Evolutionary conservation across 2,329 filamentous ascomycete species (phyloP), one percentile per base, ranked within the genome.

Genomic region (Colletotrichum falcatum): DNA sequence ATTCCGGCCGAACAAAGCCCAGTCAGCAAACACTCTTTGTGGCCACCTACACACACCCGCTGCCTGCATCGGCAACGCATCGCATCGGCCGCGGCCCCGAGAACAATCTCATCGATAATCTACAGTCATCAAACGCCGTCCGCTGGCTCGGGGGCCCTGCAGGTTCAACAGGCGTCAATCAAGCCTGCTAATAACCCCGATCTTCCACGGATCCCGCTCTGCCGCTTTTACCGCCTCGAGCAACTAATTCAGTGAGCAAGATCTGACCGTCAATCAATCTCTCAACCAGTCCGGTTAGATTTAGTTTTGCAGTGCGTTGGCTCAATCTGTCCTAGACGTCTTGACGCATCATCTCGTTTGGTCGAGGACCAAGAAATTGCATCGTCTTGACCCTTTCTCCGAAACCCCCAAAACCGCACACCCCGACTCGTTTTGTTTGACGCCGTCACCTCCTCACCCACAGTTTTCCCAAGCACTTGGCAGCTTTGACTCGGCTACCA

Each of bases 381-480:
- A 48, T 44, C 63, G 58, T 54, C 56, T 58, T 62, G 23, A 61
- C 44, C 30, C 26, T 33, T 39, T 37, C 56, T 18, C 58, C 37
- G 12, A 54, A 54, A 54, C 46, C 67, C 42, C 44, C 55, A 35
- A 61, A 35, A 23, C 28, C 58, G 30, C 33, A 35, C 44, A 37
- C 48, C 61, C 65, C 65, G 69, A 71, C 69, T 71, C 69, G 55
- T 55, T 69, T 69, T 65, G 69, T 56, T 65, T 71, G 69, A 71
- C 69, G 65, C 65, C 65, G 39, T 71, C 65, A 69, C 46, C 65
- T 59, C 54, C 46, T 70, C 60, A 65, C 37, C 53, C 55, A 58
- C 65, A 65, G 61, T 53, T 33, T 55, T 39, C 39, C 46, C 18
- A 51, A 69, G 33, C 46, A 44, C 67, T 62, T 64, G 65, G 59